Evolutionary conservation across 345 rosid species (phyloP).

Genomic region (Triadica sebifera): DNA sequence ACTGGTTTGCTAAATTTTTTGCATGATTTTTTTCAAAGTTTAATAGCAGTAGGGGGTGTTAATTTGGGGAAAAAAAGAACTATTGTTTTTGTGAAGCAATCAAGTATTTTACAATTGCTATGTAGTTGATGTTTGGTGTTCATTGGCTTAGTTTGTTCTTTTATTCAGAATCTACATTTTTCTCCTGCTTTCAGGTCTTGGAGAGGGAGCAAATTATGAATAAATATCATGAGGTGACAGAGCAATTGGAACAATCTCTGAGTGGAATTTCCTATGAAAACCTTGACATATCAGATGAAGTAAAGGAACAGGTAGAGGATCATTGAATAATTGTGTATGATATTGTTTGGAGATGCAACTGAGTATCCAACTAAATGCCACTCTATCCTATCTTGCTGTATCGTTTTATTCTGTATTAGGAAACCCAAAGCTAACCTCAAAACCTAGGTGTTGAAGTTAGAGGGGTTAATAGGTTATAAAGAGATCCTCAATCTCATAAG

Average conservation of each 20-base stretch:
- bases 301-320: slow-evolving; percentile 79
- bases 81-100: background rate
- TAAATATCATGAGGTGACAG: slow-evolving; percentile 64
- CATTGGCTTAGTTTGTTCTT: background rate
- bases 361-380: background rate
- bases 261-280: slow-evolving; percentile 60
- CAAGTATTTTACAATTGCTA: background rate
- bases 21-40: background rate
- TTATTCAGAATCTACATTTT: slow-evolving; percentile 8
- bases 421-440: too few relatives aligned
- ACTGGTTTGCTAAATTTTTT: background rate
- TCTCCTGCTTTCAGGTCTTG: slow-evolving; percentile 54
- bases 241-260: slow-evolving; percentile 64
- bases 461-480: too few relatives aligned
- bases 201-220: slow-evolving; percentile 76
- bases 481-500: too few relatives aligned
- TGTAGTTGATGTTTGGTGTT: background rate
- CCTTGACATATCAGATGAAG: slow-evolving; percentile 95
- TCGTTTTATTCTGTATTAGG: background rate
- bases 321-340: background rate
- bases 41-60: background rate
- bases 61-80: background rate
- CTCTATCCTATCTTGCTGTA: background rate
- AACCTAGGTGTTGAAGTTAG: too few relatives aligned
- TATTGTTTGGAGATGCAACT: background rate